Evolutionary conservation across 2,329 filamentous ascomycete genomes (phyloP).

Genomic region (Fusarium domesticum): DNA sequence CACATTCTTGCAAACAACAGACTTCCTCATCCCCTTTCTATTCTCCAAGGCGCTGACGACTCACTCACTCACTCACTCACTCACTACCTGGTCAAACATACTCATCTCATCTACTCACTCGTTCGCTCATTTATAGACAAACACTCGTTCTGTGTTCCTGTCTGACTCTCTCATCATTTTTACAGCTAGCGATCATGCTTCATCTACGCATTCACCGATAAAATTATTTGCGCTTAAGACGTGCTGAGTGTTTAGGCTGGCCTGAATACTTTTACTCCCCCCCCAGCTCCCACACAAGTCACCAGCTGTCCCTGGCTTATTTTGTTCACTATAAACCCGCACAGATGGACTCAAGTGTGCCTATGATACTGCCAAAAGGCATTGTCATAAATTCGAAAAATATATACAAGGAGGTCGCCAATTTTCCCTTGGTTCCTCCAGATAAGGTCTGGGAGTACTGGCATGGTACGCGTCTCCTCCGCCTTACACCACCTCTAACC

Average conservation of each 20-base stretch:
- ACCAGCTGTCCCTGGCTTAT: constrained; percentile 7
- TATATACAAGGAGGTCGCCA: constrained; percentile 54
- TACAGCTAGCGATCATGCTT: constrained; percentile 24
- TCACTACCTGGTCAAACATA: not conserved
- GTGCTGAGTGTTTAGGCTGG: constrained; percentile 10
- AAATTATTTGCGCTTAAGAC: constrained; percentile 10
- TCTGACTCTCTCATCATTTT: not conserved
- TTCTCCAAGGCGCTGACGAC: not conserved
- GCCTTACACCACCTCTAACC: not conserved
- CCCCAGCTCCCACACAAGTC: constrained; percentile 1
- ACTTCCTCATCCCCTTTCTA: no score
- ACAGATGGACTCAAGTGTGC: constrained; percentile 36
- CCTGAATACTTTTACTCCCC: constrained; percentile 2
- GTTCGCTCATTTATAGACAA: not conserved
- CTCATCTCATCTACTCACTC: not conserved
- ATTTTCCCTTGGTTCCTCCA: constrained; percentile 47
- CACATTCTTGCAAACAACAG: no score
- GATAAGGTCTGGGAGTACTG: constrained; percentile 56
- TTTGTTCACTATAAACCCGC: constrained; percentile 4
- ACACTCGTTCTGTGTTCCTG: constrained; percentile 1
- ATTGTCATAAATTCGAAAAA: constrained; percentile 53
- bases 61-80: not conserved
- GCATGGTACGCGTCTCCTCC: constrained; percentile 45
- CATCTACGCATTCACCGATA: constrained; percentile 15
- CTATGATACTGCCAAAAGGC: constrained; percentile 54